A percentile compares a stretch with the other conserved stretches of the same genome.
Conservation (phyloP, 2,329 filamentous ascomycete genomes). For the Cercospora sp. region DNA sequence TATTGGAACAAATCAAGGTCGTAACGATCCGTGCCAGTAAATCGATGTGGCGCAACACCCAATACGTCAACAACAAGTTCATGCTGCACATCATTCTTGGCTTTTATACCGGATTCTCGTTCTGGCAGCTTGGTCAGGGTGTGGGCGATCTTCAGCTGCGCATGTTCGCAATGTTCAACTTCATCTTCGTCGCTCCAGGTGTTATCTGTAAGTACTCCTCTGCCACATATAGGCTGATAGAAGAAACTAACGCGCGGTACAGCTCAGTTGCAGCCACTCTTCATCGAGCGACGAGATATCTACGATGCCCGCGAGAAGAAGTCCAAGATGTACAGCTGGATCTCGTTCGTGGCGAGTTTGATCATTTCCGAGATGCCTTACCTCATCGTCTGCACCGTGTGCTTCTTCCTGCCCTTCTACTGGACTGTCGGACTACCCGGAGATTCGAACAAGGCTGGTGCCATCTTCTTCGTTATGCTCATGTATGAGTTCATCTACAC, state of each 20-base stretch:
- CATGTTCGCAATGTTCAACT: conserved; percentile 36
- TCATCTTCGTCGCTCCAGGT: conserved; percentile 41
- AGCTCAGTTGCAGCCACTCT: conserved; percentile 58
- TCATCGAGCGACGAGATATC: conserved; percentile 57
- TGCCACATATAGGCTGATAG: no score
- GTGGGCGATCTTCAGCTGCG: conserved; percentile 41
- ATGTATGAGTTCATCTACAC: conserved; percentile 59
- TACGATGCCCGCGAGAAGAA: conserved; percentile 62
- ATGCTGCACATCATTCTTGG: conserved; percentile 53
- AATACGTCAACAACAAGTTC: conserved; percentile 66
- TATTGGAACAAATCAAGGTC: conserved; percentile 43
- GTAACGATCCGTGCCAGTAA: conserved; percentile 53
- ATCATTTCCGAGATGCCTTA: conserved; percentile 70
- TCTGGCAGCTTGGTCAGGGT: conserved; percentile 44
- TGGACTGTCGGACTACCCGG: conserved; percentile 43
- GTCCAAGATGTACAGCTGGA: conserved; percentile 72
- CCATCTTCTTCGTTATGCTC: conserved; percentile 46
- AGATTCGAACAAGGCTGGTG: conserved; percentile 50
- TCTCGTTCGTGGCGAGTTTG: conserved; percentile 68
- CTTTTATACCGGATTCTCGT: conserved; percentile 51
- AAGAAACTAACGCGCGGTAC: neutral
- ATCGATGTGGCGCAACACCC: conserved; percentile 64
- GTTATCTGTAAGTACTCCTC: conserved; percentile 39
- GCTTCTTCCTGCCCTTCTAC: conserved; percentile 41
- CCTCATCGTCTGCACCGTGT: conserved; percentile 59